phyloP scores from a whole-genome alignment of 495 filamentous ascomycete species.

The Choiromyces venosus region DNA sequence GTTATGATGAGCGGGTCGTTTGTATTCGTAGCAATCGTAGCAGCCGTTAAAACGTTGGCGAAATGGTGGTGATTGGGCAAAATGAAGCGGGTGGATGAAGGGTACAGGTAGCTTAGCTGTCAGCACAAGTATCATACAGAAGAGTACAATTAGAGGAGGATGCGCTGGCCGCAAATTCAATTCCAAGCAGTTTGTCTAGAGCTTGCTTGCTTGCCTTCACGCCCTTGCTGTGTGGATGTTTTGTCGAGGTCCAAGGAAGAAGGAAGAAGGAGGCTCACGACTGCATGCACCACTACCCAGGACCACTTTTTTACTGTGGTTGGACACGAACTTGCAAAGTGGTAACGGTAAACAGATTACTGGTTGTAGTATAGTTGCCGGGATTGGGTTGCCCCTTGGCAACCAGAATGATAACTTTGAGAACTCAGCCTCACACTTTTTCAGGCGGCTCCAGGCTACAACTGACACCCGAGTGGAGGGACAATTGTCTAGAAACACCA shows the following conservation, averaged over 20 bases:
- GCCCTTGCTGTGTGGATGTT: constrained; percentile 1
- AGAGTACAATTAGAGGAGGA: not conserved
- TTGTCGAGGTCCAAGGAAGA: not conserved
- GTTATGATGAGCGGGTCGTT: not conserved
- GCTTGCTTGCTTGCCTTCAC: not conserved
- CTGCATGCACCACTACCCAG: not conserved
- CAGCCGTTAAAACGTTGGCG: not conserved
- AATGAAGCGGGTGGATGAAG: not conserved
- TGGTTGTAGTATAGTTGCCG: not conserved
- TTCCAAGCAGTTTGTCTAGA: not conserved
- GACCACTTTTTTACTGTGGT: not conserved
- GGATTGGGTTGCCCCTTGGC: not conserved
- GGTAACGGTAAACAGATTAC: constrained; percentile 1
- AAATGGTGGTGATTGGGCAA: not conserved
- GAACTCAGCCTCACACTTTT: not conserved
- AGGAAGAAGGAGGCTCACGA: not conserved
- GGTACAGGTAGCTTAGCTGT: not conserved
- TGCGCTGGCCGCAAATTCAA: not conserved
- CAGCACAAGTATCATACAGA: not conserved
- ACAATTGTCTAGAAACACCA: not conserved
- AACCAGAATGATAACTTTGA: not conserved
- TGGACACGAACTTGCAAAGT: not conserved
- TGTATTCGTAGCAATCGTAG: not conserved
- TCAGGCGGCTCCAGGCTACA: not conserved
- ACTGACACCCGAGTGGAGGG: not conserved